Evolutionary conservation across 345 rosid species (phyloP).

Genomic region (Psidium guajava): DNA sequence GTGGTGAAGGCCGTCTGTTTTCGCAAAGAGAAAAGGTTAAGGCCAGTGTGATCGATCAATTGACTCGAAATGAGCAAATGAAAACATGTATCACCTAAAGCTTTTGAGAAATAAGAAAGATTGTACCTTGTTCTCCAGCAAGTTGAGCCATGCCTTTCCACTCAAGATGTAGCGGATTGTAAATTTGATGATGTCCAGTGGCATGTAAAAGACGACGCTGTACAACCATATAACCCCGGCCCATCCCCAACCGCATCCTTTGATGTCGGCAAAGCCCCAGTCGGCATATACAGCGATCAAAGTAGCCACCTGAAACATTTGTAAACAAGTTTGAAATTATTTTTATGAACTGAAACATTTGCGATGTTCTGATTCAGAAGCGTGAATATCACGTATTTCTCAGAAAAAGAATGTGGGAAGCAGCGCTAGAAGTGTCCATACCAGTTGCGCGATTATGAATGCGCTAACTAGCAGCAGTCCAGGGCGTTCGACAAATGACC

Average conservation of each 20-base stretch:
- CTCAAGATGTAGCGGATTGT: slow-evolving; percentile 17
- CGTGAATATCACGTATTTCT: neutral
- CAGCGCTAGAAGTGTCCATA: neutral
- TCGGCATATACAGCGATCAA: slow-evolving; percentile 37
- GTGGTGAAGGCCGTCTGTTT: slow-evolving; percentile 31
- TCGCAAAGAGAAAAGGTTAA: neutral
- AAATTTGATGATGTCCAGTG: slow-evolving; percentile 23
- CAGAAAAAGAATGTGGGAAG: neutral
- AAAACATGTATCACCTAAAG: neutral
- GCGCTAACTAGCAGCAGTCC: slow-evolving; percentile 25
- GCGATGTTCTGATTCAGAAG: neutral
- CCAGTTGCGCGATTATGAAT: slow-evolving; percentile 30
- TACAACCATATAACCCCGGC: slow-evolving; percentile 26
- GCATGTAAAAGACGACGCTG: slow-evolving; percentile 18
- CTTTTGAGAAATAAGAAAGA: neutral
- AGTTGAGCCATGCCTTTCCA: slow-evolving; percentile 24
- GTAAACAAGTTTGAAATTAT: neutral
- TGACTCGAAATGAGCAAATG: neutral
- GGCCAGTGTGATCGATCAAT: neutral
- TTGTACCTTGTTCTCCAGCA: slow-evolving; percentile 20
- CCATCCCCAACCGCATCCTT: slow-evolving; percentile 49
- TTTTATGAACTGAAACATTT: neutral
- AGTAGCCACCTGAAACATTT: slow-evolving; percentile 23
- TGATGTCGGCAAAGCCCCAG: slow-evolving; percentile 30
- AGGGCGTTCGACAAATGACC: slow-evolving; percentile 34